phyloP scores from a whole-genome alignment of 441 rosid genomes.

The Bocquillonia castaneifolia region DNA sequence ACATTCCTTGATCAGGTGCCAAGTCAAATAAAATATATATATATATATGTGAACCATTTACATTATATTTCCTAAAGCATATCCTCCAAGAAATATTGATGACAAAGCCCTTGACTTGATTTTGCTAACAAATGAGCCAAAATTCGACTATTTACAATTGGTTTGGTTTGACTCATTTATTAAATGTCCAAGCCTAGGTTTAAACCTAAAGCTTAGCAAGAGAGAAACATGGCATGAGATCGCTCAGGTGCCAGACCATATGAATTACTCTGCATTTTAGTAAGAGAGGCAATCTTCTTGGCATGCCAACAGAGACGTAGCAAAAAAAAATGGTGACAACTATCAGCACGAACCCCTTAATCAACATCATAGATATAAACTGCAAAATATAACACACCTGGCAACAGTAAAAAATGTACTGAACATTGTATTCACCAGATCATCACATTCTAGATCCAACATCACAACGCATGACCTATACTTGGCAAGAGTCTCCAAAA shows the following conservation, averaged over 20 bases:
- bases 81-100: not conserved
- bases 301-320: not conserved
- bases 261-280: not conserved
- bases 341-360: not conserved
- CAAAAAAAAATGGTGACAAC: not conserved
- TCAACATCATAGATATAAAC: not conserved
- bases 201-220: not conserved
- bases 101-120: not conserved
- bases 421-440: conserved; percentile 81
- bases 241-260: not conserved
- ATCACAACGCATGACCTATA: conserved; percentile 96
- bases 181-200: not conserved
- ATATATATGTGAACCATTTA: not conserved
- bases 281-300: conserved; percentile 1
- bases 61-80: not conserved
- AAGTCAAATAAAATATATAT: not conserved
- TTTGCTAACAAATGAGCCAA: not conserved
- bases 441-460: conserved; percentile 98
- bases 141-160: not conserved
- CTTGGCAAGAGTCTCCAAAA: conserved; percentile 94
- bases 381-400: conserved; percentile 52
- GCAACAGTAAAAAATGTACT: conserved; percentile 82
- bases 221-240: not conserved
- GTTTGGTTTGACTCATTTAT: not conserved
- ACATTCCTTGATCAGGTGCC: not conserved